phyloP scores from a whole-genome alignment of 176 grass and related monocot genomes.

The Tillandsia leiboldiana region DNA sequence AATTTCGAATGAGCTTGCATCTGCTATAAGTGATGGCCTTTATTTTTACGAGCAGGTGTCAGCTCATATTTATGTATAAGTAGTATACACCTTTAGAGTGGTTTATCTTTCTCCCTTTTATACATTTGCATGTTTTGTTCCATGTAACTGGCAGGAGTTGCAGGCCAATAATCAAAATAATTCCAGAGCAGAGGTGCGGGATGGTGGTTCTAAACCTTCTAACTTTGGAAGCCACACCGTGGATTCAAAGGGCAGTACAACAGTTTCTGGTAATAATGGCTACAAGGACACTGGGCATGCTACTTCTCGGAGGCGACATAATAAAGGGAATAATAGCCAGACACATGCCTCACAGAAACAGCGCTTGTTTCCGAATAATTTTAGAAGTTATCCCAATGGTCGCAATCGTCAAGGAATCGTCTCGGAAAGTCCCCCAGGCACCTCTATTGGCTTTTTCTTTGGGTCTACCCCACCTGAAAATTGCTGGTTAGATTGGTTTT shows the following conservation, averaged over 20 bases:
- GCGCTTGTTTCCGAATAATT: slow-evolving; percentile 86
- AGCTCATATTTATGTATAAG: slow-evolving; percentile 14
- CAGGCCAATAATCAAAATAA: slow-evolving; percentile 40
- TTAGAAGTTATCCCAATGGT: slow-evolving; percentile 29
- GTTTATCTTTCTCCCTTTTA: not conserved
- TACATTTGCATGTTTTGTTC: slow-evolving; percentile 5
- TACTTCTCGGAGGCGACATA: slow-evolving; percentile 63
- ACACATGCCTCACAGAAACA: slow-evolving; percentile 45
- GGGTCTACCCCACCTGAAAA: slow-evolving; percentile 85
- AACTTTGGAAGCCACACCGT: slow-evolving; percentile 10
- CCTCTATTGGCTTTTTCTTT: slow-evolving; percentile 90
- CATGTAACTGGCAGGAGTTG: slow-evolving; percentile 33
- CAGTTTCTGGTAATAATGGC: slow-evolving; percentile 31
- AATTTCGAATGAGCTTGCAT: slow-evolving; percentile 79
- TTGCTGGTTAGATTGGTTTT: slow-evolving; percentile 38
- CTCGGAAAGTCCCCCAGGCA: slow-evolving; percentile 84
- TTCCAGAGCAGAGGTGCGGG: slow-evolving; percentile 18
- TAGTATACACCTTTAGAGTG: not conserved
- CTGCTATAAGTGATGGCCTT: slow-evolving; percentile 69
- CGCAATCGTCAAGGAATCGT: slow-evolving; percentile 47
- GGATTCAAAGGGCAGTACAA: slow-evolving; percentile 31
- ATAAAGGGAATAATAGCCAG: slow-evolving; percentile 56
- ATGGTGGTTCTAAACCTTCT: slow-evolving; percentile 38
- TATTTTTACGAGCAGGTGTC: slow-evolving; percentile 87
- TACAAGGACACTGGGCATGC: slow-evolving; percentile 55